A percentile compares a stretch with the other conserved stretches of the same genome.
These are phyloP conservation scores for Colletotrichum incanum DNA, from an alignment of 2,329 filamentous ascomycete species.

Conservation along the genomic window DNA sequence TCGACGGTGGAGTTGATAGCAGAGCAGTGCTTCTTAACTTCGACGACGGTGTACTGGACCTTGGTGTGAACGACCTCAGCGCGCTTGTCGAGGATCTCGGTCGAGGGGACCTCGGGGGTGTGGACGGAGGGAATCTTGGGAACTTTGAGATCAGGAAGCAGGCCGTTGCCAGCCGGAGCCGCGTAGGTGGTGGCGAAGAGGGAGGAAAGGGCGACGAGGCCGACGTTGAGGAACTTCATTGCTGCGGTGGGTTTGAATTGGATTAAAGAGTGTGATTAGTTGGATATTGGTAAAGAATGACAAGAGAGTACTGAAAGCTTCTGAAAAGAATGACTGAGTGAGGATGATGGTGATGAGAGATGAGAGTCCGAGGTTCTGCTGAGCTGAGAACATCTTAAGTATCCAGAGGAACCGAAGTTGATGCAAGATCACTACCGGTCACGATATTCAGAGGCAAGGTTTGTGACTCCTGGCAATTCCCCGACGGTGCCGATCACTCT, in stretches of 20 bases:
- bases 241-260: slow-evolving; percentile 17
- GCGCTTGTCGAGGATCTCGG: slow-evolving; percentile 17
- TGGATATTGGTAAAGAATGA: slow-evolving; percentile 24
- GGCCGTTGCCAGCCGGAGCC: slow-evolving; percentile 17
- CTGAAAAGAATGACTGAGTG: slow-evolving; percentile 38
- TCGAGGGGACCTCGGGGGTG: neutral
- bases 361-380: neutral
- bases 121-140: neutral
- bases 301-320: slow-evolving; percentile 4
- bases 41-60: slow-evolving; percentile 31
- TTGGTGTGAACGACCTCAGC: slow-evolving; percentile 33
- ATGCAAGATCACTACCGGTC: neutral
- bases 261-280: slow-evolving; percentile 31
- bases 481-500: slow-evolving; percentile 19
- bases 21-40: slow-evolving; percentile 37
- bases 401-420: neutral
- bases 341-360: slow-evolving; percentile 32
- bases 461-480: neutral
- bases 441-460: neutral
- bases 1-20: slow-evolving; percentile 38
- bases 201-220: slow-evolving; percentile 29
- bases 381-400: slow-evolving; percentile 24
- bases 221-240: slow-evolving; percentile 39
- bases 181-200: slow-evolving; percentile 32
- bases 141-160: neutral